phyloP scores from a whole-genome alignment of 495 filamentous ascomycete species.

The Penicillium cinerascens region DNA sequence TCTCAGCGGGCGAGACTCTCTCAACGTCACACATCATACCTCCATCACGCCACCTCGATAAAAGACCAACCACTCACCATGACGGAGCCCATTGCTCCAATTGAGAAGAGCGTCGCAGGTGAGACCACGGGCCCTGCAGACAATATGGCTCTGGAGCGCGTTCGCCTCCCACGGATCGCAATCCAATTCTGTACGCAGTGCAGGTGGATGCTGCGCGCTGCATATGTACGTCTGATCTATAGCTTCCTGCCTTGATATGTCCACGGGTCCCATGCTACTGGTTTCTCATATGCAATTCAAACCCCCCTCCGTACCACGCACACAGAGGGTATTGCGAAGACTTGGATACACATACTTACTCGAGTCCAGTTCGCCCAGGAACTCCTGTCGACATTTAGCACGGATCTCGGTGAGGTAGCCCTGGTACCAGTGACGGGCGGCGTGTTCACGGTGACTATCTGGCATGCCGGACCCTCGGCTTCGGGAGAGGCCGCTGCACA shows the following conservation, averaged over 20 bases:
- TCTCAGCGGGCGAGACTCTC: neutral
- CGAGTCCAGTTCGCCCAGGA: constrained; percentile 80
- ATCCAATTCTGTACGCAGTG: constrained; percentile 83
- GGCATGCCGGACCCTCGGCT: constrained; percentile 28
- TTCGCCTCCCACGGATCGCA: constrained; percentile 59
- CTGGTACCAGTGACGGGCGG: constrained; percentile 84
- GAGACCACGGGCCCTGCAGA: constrained; percentile 2
- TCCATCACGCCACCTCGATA: neutral
- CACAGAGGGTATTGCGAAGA: neutral
- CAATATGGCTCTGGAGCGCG: constrained; percentile 14
- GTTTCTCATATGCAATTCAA: neutral
- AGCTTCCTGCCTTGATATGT: neutral
- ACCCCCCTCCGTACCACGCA: neutral
- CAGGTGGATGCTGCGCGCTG: constrained; percentile 87
- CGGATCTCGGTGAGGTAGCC: constrained; percentile 83
- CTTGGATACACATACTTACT: neutral
- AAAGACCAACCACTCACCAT: constrained; percentile 4
- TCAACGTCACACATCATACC: neutral
- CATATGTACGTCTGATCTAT: constrained; percentile 57
- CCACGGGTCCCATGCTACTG: neutral
- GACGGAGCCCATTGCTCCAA: constrained; percentile 22
- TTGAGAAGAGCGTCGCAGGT: constrained; percentile 7
- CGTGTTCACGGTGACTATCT: constrained; percentile 69
- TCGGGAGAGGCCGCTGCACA: constrained; percentile 19
- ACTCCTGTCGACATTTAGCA: constrained; percentile 92